phyloP scores from a whole-genome alignment of 1,284 basidiomycete genomes.

The Fomes fomentarius region DNA sequence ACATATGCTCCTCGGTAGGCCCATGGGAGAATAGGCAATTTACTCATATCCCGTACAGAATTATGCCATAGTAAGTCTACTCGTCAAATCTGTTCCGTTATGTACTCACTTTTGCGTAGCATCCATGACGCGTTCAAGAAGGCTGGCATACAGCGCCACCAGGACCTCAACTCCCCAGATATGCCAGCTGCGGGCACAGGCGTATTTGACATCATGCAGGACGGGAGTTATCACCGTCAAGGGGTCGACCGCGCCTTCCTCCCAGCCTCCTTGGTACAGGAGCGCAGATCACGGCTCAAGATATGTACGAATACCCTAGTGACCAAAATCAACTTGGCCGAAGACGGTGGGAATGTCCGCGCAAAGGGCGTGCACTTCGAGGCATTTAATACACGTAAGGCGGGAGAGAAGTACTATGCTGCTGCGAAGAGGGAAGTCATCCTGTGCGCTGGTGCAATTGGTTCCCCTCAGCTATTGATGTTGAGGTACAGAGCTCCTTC shows the following conservation, averaged over 20 bases:
- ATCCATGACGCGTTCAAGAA: conserved; percentile 9
- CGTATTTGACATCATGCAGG: conserved; percentile 29
- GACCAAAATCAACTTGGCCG: conserved; percentile 11
- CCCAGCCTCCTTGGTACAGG: conserved; percentile 22
- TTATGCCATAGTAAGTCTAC: neutral
- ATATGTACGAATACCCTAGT: conserved; percentile 34
- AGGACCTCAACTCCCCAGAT: conserved; percentile 33
- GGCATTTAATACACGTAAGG: conserved; percentile 2
- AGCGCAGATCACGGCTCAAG: conserved; percentile 26
- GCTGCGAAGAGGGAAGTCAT: conserved; percentile 35
- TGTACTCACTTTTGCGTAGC: conserved; percentile 4
- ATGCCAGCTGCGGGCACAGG: conserved; percentile 28
- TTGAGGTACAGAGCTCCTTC: conserved; percentile 38
- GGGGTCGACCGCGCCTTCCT: conserved; percentile 35
- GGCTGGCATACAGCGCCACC: conserved; percentile 27
- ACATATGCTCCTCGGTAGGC: neutral
- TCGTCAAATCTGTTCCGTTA: neutral
- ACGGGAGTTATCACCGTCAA: conserved; percentile 26
- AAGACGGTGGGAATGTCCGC: conserved; percentile 4
- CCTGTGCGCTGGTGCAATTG: conserved; percentile 36
- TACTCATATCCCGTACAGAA: conserved; percentile 3
- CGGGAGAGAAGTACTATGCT: conserved; percentile 18
- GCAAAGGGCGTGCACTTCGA: conserved; percentile 21
- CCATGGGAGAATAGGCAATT: conserved; percentile 16
- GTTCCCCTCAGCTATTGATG: conserved; percentile 37